These are phyloP conservation scores for Hibiscus mutabilis DNA, from an alignment of 345 rosid species.

Conservation along the genomic window DNA sequence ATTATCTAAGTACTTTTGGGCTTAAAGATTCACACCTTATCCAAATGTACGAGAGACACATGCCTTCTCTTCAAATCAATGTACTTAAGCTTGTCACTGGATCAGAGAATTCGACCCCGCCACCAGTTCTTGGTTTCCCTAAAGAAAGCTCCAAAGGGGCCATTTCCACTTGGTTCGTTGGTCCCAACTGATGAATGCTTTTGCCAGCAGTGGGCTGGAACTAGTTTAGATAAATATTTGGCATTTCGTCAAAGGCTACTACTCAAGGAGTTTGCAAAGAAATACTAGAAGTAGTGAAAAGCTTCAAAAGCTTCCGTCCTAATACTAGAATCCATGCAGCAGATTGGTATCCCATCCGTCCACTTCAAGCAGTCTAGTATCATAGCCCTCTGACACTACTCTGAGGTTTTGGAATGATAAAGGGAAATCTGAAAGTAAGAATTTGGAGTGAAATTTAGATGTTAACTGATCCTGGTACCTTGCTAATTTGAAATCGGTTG, in stretches of 20 bases:
- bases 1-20: conserved; percentile 73
- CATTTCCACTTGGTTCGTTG: conserved; percentile 83
- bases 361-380: neutral
- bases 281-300: conserved; percentile 44
- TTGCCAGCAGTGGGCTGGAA: conserved; percentile 87
- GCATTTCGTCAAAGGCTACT: conserved; percentile 70
- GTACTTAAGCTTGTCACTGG: conserved; percentile 85
- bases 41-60: conserved; percentile 86
- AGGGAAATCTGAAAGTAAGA: neutral
- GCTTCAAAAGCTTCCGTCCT: neutral
- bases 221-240: conserved; percentile 34
- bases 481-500: no score
- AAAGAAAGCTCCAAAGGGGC: conserved; percentile 90
- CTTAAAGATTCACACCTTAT: conserved; percentile 78
- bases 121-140: conserved; percentile 81
- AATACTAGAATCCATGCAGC: neutral
- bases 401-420: neutral
- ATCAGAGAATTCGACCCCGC: conserved; percentile 92
- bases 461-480: neutral
- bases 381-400: neutral
- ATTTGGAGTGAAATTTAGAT: neutral
- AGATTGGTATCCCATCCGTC: neutral
- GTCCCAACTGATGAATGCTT: conserved; percentile 81
- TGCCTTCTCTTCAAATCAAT: conserved; percentile 72
- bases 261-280: conserved; percentile 65